These are phyloP conservation scores for Pseudisothecium myosuroides DNA, from an alignment of 225 moss, liverwort and hornwort genomes.

Conservation along the genomic window DNA sequence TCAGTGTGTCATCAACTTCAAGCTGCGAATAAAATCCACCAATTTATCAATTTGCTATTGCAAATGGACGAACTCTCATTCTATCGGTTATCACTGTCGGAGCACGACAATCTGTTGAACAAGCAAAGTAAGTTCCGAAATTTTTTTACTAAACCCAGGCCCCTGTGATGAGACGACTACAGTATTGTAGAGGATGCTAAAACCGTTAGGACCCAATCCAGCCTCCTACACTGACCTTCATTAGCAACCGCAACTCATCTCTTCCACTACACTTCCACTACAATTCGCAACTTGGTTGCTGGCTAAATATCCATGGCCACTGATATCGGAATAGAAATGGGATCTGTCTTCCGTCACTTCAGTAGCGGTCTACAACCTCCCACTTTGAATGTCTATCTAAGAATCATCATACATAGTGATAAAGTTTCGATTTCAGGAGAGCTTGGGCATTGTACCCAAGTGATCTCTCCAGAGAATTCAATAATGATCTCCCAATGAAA, in stretches of 20 bases:
- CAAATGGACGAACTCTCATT: neutral
- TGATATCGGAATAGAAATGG: neutral
- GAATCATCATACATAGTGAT: neutral
- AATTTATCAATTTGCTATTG: neutral
- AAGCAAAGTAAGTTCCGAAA: neutral
- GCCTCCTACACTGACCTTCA: neutral
- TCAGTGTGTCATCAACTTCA: constrained; percentile 29
- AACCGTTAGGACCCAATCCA: neutral
- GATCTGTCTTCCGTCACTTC: neutral
- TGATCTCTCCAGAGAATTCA: neutral
- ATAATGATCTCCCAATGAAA: neutral
- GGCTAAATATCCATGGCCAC: neutral
- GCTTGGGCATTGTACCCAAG: neutral
- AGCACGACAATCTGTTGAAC: neutral
- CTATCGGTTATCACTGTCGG: neutral
- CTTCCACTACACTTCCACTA: neutral
- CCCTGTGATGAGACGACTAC: neutral
- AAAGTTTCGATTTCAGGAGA: neutral
- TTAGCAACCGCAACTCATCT: neutral
- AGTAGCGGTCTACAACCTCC: neutral
- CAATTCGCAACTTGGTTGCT: neutral
- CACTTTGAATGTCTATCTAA: neutral
- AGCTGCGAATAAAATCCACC: constrained; percentile 6
- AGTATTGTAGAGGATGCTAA: neutral
- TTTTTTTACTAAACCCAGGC: neutral